Evolutionary conservation across 106 monocot genomes (phyloP).

Genomic region (Dendrobium chrysotoxum): DNA sequence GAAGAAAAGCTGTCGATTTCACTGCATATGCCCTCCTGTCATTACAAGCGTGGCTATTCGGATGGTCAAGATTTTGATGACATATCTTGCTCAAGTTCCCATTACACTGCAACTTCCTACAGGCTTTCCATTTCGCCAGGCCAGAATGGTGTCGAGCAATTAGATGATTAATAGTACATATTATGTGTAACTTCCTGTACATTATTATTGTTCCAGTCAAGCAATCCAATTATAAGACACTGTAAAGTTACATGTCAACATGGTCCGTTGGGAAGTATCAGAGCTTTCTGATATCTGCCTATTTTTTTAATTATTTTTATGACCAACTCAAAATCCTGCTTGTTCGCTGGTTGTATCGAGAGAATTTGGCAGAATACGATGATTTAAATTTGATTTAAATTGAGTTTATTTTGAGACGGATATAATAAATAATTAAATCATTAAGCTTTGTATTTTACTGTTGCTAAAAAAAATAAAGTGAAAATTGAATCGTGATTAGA

Average conservation of each 20-base stretch:
- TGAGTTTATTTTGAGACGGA: too few relatives aligned
- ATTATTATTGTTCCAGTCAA: constrained; percentile 5
- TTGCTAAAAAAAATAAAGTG: too few relatives aligned
- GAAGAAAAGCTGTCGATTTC: not conserved
- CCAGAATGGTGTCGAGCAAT: not conserved
- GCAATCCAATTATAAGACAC: not conserved
- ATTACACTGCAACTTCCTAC: not conserved
- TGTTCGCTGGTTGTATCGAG: too few relatives aligned
- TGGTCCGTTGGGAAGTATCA: not conserved
- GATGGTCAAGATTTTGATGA: not conserved
- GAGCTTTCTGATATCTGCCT: not conserved
- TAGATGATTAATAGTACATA: not conserved
- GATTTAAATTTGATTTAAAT: too few relatives aligned
- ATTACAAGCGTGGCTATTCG: not conserved
- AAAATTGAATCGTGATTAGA: too few relatives aligned
- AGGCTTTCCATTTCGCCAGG: not conserved
- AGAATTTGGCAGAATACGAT: too few relatives aligned
- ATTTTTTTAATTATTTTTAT: not conserved
- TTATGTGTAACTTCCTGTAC: not conserved
- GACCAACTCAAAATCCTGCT: too few relatives aligned
- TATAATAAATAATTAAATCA: too few relatives aligned
- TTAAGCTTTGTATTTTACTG: too few relatives aligned
- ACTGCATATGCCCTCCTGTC: not conserved
- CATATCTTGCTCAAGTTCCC: not conserved
- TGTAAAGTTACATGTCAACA: not conserved